phyloP scores from a whole-genome alignment of 1,284 basidiomycete genomes.

The Paramarasmius palmivorus region DNA sequence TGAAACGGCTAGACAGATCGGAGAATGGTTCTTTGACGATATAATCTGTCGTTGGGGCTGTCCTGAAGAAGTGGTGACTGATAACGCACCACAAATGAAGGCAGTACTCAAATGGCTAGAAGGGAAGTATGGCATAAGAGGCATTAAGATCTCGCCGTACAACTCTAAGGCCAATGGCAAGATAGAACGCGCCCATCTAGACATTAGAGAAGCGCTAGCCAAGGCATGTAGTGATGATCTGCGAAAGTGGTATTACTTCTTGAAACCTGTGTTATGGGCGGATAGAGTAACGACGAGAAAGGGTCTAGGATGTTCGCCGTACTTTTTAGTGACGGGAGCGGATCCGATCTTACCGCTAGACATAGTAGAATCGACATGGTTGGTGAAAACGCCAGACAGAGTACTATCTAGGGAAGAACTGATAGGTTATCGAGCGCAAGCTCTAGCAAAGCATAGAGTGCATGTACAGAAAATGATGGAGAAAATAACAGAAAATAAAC shows the following conservation, averaged over 20 bases:
- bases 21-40: constrained; percentile 24
- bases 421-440: not conserved
- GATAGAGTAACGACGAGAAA: constrained; percentile 1
- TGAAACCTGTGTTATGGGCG: no score
- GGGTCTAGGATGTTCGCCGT: constrained; percentile 10
- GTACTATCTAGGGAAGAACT: not conserved
- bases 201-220: no score
- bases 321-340: constrained; percentile 9
- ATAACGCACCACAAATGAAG: not conserved
- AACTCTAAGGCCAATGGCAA: constrained; percentile 6
- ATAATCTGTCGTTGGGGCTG: constrained; percentile 26
- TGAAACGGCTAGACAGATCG: no score
- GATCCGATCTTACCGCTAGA: constrained; percentile 12
- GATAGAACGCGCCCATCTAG: constrained; percentile 6
- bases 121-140: constrained; percentile 6
- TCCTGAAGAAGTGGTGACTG: not conserved
- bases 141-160: constrained; percentile 4
- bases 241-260: constrained; percentile 2
- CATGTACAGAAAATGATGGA: constrained; percentile 7
- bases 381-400: constrained; percentile 8
- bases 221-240: no score
- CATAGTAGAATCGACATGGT: no score
- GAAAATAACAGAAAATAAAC: constrained; percentile 1
- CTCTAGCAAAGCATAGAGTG: constrained; percentile 4
- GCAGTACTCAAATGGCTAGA: not conserved